phyloP scores from a whole-genome alignment of 768 basidiomycete genomes.

The Russula lepida region DNA sequence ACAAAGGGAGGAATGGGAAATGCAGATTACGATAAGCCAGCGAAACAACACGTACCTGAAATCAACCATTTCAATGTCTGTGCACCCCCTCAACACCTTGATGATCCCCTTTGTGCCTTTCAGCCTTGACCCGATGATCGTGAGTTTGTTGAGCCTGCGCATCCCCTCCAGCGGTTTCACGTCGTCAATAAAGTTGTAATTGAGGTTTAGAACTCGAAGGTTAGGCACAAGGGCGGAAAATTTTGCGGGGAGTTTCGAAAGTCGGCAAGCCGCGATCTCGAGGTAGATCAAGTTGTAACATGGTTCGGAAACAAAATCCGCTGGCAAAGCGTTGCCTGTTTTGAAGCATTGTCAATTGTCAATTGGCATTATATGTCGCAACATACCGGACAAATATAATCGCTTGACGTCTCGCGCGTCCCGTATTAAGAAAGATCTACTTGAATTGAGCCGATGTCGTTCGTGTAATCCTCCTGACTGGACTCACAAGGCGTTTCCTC shows the following conservation, averaged over 20 bases:
- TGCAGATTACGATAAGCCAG: conserved; percentile 18
- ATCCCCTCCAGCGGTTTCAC: conserved; percentile 60
- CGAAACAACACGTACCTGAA: conserved; percentile 55
- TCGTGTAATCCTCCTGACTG: conserved; percentile 24
- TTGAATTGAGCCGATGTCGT: conserved; percentile 20
- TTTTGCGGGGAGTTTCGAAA: conserved; percentile 63
- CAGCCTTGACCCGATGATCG: conserved; percentile 75
- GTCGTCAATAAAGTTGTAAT: conserved; percentile 93
- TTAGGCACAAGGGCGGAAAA: conserved; percentile 68
- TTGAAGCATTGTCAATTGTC: conserved; percentile 22
- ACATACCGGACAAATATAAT: conserved; percentile 87
- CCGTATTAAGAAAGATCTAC: conserved; percentile 39
- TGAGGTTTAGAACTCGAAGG: conserved; percentile 84
- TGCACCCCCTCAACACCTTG: conserved; percentile 59
- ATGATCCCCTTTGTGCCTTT: conserved; percentile 68
- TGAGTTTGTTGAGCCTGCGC: conserved; percentile 70
- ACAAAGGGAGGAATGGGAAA: conserved; percentile 3
- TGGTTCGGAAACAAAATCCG: conserved; percentile 54
- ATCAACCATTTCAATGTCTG: conserved; percentile 82
- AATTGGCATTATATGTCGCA: conserved; percentile 20
- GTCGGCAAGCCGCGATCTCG: conserved; percentile 81
- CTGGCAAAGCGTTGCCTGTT: conserved; percentile 63
- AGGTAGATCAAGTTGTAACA: conserved; percentile 90
- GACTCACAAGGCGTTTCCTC: conserved; percentile 65
- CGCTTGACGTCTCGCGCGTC: conserved; percentile 90